phyloP scores from a whole-genome alignment of 1,284 basidiomycete genomes.

The Trichosporon ovoides region DNA sequence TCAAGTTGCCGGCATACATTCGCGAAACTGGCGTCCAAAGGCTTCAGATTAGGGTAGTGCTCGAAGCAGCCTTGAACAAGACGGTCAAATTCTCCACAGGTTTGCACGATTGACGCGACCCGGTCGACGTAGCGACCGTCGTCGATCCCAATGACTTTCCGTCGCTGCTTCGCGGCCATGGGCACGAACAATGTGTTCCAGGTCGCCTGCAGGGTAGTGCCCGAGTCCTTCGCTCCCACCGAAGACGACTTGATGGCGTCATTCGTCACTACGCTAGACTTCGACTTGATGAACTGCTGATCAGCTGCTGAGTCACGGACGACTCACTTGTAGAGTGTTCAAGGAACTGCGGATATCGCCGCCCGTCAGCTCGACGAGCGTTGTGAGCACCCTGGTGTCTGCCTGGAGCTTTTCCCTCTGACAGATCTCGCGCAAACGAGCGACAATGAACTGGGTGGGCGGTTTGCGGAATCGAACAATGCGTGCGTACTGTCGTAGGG shows the following conservation, averaged over 20 bases:
- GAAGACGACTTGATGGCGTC: slow-evolving; percentile 68
- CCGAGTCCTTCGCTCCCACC: slow-evolving; percentile 80
- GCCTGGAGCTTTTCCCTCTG: slow-evolving; percentile 68
- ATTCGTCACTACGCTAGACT: slow-evolving; percentile 69
- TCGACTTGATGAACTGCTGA: slow-evolving; percentile 74
- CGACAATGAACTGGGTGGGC: slow-evolving; percentile 74
- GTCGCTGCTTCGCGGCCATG: slow-evolving; percentile 66
- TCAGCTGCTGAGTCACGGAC: slow-evolving; percentile 8
- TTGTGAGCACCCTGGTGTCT: slow-evolving; percentile 73
- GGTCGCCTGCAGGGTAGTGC: slow-evolving; percentile 63
- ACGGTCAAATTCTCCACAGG: slow-evolving; percentile 75
- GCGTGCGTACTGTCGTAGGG: slow-evolving; percentile 74
- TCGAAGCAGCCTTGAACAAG: slow-evolving; percentile 83
- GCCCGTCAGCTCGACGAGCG: slow-evolving; percentile 77
- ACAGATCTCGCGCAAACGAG: slow-evolving; percentile 82
- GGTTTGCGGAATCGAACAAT: slow-evolving; percentile 83
- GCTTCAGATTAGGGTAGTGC: slow-evolving; percentile 75
- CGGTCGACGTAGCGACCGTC: slow-evolving; percentile 71
- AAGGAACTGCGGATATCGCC: slow-evolving; percentile 92
- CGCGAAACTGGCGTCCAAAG: slow-evolving; percentile 69
- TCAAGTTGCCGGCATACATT: slow-evolving; percentile 72
- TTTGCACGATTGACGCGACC: slow-evolving; percentile 68
- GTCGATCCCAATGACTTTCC: slow-evolving; percentile 68
- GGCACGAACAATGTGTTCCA: slow-evolving; percentile 77
- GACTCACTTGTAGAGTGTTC: slow-evolving; percentile 81